Conservation (phyloP, 2,329 filamentous ascomycete species). For the Daldinia sp. region DNA sequence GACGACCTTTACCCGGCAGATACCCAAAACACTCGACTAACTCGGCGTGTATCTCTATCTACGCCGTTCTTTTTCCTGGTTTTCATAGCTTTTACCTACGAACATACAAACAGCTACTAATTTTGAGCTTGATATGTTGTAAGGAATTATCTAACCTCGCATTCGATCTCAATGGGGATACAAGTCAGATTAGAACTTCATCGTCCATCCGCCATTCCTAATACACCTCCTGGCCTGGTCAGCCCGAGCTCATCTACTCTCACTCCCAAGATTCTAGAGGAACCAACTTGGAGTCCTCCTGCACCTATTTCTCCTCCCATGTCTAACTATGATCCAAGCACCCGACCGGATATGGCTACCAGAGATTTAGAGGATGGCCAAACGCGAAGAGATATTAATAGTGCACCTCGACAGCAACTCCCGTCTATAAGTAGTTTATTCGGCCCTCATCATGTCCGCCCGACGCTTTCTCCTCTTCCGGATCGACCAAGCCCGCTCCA, state of each 20-base stretch:
- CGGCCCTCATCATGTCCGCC: slow-evolving; percentile 60
- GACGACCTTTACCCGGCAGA: slow-evolving; percentile 45
- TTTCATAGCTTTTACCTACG: slow-evolving; percentile 21
- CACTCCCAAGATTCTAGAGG: slow-evolving; percentile 60
- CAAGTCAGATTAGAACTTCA: slow-evolving; percentile 63
- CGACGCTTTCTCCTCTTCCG: slow-evolving; percentile 60
- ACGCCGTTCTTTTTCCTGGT: slow-evolving; percentile 21
- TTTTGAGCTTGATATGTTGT: slow-evolving; percentile 40
- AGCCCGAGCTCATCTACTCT: slow-evolving; percentile 64
- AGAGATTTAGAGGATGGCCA: slow-evolving; percentile 56
- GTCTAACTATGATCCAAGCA: slow-evolving; percentile 67
- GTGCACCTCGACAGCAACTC: slow-evolving; percentile 61
- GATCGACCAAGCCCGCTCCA: slow-evolving; percentile 60
- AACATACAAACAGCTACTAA: slow-evolving; percentile 21
- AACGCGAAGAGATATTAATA: slow-evolving; percentile 51
- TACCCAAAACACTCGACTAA: slow-evolving; percentile 39
- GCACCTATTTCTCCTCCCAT: slow-evolving; percentile 66
- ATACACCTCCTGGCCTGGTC: slow-evolving; percentile 65
- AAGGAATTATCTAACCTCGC: slow-evolving; percentile 37
- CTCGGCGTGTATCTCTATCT: slow-evolving; percentile 32
- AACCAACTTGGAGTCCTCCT: slow-evolving; percentile 59
- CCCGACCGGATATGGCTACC: slow-evolving; percentile 58
- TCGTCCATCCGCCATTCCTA: slow-evolving; percentile 63
- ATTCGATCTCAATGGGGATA: slow-evolving; percentile 66
- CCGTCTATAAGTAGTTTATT: slow-evolving; percentile 70